Evolutionary conservation across 805 yeast species (phyloP), one percentile per base, ranked within the genome.

Genomic region (Sugiyamaella valdiviana): DNA sequence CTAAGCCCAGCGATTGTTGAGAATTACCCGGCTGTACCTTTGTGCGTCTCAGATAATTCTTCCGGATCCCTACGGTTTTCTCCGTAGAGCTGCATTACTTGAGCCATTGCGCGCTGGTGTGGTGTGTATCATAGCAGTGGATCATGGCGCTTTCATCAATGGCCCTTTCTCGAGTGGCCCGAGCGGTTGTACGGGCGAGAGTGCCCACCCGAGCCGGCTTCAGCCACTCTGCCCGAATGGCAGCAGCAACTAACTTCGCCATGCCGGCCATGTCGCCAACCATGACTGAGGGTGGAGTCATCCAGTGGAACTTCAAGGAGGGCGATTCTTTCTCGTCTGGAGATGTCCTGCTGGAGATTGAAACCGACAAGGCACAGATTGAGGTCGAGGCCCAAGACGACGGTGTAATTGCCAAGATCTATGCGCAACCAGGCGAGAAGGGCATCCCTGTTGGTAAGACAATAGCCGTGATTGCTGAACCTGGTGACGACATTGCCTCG

Each of bases 231-330:
- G 32, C 32, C 3, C 14, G 7, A 7, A 14, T 23, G 16, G 23
- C 48, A 42, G 65, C 61, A 3, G 70, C 70, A 23, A 36, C 55
- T 26, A 62, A 62, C 50, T 88, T 87, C 70, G 81, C 74, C 46
- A 91, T 91, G 98, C 99, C 99, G 3, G 97, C 99, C 21, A 87
- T 91, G 96, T 90, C 97, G 4, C 99, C 99, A 39, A 91, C 99
- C 5, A 91, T 91, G 99, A 88, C 89, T 24, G 86, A 82, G 63
- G 99, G 99, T 37, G 96, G 95, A 5, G 77, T 91, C 55, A 86
- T 88, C 10, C 75, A 80, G 47, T 91, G 99, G 99, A 85, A 87
- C 64, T 74, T 82, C 60, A 82, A 89, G 65, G 83, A 76, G 44
- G 87, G 87, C 49, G 93, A 86, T 3, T 48, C 73, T 3, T 91